phyloP scores from a whole-genome alignment of 192 early-diverging fungal genomes.

The Podila epicladia region DNA sequence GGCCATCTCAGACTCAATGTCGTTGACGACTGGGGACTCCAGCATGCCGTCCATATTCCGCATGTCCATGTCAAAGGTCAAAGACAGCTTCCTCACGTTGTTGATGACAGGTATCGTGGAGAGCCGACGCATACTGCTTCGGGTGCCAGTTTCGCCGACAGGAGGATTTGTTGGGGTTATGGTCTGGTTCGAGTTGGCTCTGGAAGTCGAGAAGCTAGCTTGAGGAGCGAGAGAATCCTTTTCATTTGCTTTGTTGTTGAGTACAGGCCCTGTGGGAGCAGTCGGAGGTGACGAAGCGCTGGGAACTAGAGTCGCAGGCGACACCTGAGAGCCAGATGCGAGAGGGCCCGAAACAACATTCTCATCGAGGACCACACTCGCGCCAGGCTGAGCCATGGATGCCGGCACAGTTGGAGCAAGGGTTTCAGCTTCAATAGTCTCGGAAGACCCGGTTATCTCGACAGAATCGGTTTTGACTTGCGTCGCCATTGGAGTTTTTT shows the following conservation, averaged over 20 bases:
- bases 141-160: neutral
- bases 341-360: neutral
- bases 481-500: neutral
- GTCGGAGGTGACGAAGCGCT: neutral
- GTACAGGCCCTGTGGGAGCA: neutral
- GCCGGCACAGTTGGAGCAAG: neutral
- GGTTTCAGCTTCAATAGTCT: too few relatives aligned
- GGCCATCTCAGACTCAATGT: neutral
- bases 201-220: neutral
- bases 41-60: slow-evolving; percentile 22
- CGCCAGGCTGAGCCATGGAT: neutral
- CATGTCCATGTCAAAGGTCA: slow-evolving; percentile 11
- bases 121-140: neutral
- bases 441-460: too few relatives aligned
- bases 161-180: neutral
- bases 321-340: neutral
- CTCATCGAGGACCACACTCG: neutral
- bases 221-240: neutral
- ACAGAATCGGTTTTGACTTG: too few relatives aligned
- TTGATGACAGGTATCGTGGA: neutral
- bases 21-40: neutral
- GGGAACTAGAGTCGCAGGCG: neutral
- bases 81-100: neutral
- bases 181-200: neutral
- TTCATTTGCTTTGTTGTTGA: neutral